These are phyloP conservation scores for Hortaea sp. DNA, from an alignment of 2,329 filamentous ascomycete genomes.

Conservation along the genomic window DNA sequence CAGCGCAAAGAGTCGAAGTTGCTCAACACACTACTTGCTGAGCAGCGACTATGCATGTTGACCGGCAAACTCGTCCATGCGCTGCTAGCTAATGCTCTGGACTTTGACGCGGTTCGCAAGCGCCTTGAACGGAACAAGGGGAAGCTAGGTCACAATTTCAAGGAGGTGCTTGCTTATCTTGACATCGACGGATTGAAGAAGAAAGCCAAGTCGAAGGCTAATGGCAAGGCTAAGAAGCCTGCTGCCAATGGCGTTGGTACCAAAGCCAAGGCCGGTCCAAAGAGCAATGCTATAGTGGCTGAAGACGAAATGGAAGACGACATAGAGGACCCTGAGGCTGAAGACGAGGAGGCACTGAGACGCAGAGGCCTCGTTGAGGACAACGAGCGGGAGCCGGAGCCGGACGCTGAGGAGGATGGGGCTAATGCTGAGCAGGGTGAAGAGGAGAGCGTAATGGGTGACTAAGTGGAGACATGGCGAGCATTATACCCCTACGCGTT, in stretches of 20 bases:
- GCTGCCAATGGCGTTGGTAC: slow-evolving; percentile 26
- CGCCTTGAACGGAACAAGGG: slow-evolving; percentile 68
- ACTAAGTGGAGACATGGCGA: slow-evolving; percentile 5
- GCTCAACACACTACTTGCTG: slow-evolving; percentile 55
- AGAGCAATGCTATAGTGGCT: slow-evolving; percentile 33
- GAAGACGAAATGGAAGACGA: slow-evolving; percentile 31
- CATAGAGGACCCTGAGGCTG: slow-evolving; percentile 32
- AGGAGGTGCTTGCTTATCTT: slow-evolving; percentile 70
- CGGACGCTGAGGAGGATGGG: slow-evolving; percentile 25
- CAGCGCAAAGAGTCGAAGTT: slow-evolving; percentile 50
- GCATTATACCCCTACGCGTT: not conserved
- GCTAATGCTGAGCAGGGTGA: slow-evolving; percentile 25
- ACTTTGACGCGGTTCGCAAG: slow-evolving; percentile 54
- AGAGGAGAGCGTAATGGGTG: slow-evolving; percentile 35
- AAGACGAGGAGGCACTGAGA: slow-evolving; percentile 21
- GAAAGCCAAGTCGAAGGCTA: slow-evolving; percentile 33
- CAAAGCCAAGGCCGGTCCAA: slow-evolving; percentile 32
- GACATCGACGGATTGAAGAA: slow-evolving; percentile 52
- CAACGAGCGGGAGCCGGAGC: slow-evolving; percentile 14
- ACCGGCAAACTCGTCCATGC: slow-evolving; percentile 76
- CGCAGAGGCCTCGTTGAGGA: slow-evolving; percentile 16
- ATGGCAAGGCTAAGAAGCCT: slow-evolving; percentile 27
- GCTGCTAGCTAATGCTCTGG: slow-evolving; percentile 64
- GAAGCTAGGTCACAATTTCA: slow-evolving; percentile 76
- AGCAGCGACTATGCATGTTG: slow-evolving; percentile 77